These are phyloP conservation scores for Arachnomyces sp. DNA, from an alignment of 2,329 filamentous ascomycete genomes.

Conservation along the genomic window DNA sequence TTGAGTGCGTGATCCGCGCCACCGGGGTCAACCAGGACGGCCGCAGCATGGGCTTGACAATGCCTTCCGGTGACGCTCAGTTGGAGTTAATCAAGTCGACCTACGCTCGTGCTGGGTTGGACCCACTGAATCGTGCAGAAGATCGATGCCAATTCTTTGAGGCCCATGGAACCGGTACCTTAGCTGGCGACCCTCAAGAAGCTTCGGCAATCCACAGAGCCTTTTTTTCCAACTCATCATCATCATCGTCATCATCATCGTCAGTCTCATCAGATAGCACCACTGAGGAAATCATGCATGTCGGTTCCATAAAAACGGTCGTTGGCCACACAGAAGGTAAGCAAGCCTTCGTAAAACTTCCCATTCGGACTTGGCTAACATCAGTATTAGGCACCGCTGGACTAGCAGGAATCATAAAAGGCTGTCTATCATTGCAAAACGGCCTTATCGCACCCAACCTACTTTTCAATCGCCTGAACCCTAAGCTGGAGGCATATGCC, in stretches of 20 bases:
- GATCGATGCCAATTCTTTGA: conserved; percentile 29
- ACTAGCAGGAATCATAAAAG: conserved; percentile 27
- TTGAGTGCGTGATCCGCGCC: conserved; percentile 28
- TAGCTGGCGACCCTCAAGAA: conserved; percentile 25
- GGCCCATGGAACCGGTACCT: conserved; percentile 34
- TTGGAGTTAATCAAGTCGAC: conserved; percentile 36
- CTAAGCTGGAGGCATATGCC: conserved; percentile 15
- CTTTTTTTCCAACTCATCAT: conserved; percentile 12
- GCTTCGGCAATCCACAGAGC: conserved; percentile 18
- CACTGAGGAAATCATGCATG: conserved; percentile 7
- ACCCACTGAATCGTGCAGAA: conserved; percentile 11
- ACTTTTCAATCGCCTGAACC: conserved; percentile 14
- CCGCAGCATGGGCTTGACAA: conserved; percentile 25
- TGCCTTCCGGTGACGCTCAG: conserved; percentile 12
- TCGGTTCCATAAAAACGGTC: conserved; percentile 33
- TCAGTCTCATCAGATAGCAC: too few relatives aligned
- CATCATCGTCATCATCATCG: too few relatives aligned
- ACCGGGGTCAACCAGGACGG: conserved; percentile 36
- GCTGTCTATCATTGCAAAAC: conserved; percentile 16
- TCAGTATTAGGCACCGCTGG: conserved; percentile 21
- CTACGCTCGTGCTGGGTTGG: conserved; percentile 30
- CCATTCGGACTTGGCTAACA: conserved; percentile 1
- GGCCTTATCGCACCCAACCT: conserved; percentile 18
- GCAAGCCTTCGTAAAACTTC: conserved; percentile 1
- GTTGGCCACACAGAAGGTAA: conserved; percentile 35